Evolutionary conservation across 164 flowering plant genomes (phyloP).

Genomic region (Protea cynaroides): DNA sequence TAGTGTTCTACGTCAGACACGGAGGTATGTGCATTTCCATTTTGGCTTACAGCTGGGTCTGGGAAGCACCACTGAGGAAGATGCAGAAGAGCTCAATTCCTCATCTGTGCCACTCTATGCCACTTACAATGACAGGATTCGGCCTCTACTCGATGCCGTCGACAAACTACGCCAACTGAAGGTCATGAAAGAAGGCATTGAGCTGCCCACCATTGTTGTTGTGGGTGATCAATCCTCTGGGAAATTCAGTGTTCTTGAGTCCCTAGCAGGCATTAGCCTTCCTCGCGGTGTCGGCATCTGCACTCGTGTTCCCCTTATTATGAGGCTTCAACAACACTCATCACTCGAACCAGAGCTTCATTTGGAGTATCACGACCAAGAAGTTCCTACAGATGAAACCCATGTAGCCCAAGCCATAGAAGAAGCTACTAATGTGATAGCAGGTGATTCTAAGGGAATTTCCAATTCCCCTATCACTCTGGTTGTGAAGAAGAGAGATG

Average conservation of each 20-base stretch:
- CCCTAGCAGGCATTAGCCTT: not conserved
- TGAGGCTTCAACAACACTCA: not conserved
- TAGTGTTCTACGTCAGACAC: too few species aligned
- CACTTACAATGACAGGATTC: too few species aligned
- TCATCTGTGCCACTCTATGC: too few species aligned
- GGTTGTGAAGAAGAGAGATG: constrained; percentile 26
- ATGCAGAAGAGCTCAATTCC: too few species aligned
- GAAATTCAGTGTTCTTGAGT: not conserved
- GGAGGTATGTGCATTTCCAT: too few species aligned
- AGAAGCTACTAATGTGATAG: constrained; percentile 25
- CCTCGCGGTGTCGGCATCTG: not conserved
- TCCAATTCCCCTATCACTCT: constrained; percentile 25
- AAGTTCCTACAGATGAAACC: constrained; percentile 17
- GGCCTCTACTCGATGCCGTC: too few species aligned
- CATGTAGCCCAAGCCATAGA: constrained; percentile 18
- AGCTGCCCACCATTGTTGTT: not conserved
- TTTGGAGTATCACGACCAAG: constrained; percentile 8
- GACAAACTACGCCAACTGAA: too few species aligned
- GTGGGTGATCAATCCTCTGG: not conserved
- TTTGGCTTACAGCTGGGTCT: too few species aligned
- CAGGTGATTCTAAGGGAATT: constrained; percentile 27
- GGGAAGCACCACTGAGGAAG: too few species aligned
- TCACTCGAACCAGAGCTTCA: not conserved
- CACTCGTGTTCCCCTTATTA: not conserved
- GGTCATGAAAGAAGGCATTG: not conserved